Evolutionary conservation across 805 yeast genomes (phyloP).

Genomic region (Candida tibetensis): DNA sequence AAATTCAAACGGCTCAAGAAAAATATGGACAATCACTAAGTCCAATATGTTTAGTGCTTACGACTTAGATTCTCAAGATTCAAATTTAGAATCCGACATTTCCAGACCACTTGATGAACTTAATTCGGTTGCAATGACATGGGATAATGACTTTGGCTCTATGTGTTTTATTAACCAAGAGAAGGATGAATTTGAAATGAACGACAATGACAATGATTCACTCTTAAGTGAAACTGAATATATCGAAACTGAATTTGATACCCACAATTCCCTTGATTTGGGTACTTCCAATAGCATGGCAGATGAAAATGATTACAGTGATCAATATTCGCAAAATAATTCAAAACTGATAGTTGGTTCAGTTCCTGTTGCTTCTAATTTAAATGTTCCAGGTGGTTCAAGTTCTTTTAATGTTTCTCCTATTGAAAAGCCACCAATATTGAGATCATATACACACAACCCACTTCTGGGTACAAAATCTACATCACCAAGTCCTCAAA

Average conservation of each 20-base stretch:
- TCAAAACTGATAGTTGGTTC: slow-evolving; percentile 12
- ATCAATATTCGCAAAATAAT: too few relatives aligned
- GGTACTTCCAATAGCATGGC: slow-evolving; percentile 2
- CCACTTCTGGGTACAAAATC: slow-evolving; percentile 16
- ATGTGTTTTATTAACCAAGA: slow-evolving; percentile 54
- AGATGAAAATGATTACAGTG: slow-evolving; percentile 5
- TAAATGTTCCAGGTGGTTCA: slow-evolving; percentile 3
- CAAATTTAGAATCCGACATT: slow-evolving; percentile 20
- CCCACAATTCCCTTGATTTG: background rate
- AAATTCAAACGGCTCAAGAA: slow-evolving; percentile 19
- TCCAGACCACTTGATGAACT: slow-evolving; percentile 48
- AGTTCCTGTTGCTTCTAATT: slow-evolving; percentile 15
- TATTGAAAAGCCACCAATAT: slow-evolving; percentile 18
- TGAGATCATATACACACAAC: slow-evolving; percentile 19
- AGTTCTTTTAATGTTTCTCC: slow-evolving; percentile 15
- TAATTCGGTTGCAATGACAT: slow-evolving; percentile 49
- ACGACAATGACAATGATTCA: slow-evolving; percentile 10
- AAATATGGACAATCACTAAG: slow-evolving; percentile 41
- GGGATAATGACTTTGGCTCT: slow-evolving; percentile 51
- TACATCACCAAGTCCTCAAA: slow-evolving; percentile 22
- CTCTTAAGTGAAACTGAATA: slow-evolving; percentile 9
- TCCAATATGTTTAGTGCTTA: slow-evolving; percentile 37
- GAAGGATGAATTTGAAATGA: slow-evolving; percentile 37
- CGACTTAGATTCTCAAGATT: slow-evolving; percentile 23
- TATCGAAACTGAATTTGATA: slow-evolving; percentile 10